Evolutionary conservation across 345 rosid species (phyloP), one percentile per base, ranked within the genome.

Genomic region (Acer campestre): DNA sequence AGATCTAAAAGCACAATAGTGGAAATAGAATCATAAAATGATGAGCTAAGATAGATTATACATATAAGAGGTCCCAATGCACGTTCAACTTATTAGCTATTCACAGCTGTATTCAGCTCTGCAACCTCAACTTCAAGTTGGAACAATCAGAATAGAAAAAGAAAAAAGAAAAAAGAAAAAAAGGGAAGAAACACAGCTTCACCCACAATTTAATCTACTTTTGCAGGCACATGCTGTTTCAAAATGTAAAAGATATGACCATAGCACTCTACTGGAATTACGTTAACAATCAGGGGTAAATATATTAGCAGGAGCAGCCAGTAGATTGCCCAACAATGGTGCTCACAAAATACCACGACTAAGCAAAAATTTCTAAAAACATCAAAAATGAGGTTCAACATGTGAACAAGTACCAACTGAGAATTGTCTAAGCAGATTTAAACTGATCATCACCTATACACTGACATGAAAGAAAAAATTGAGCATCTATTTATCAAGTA

Each of bases 101-200:
- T 69, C 8, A 48, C 67, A 42, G 20, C 38, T 58, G 17, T 38
- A 20, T 72, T 58, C 51, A 71, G 31, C 17, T 58, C 66, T 27
- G 35, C 14, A 38, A 12, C 53, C 67, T 14, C 29, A 61, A 42
- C 74, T 53, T 56, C 73, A 25, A 27, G 10, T 22, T 22, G 13
- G 38, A 22, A 68, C 38, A 68, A 68, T 68, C 61, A 51, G 42
- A 70, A 70, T 18, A 69, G 63, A 51, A 53, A 7, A 70, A 31
- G 10, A 58, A 6, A 56, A 29, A 29, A 0, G 0, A 31, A 31
- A 31, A 31, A 29, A 29, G 1, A 29, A 29, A 29, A 31, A 31
- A 31, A 70, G 9, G 56, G 13, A 70, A 31, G 10, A 58, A 7
- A 56, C 61, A 58, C 62, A 58, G 25, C 62, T 58, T 20, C 25